A percentile compares a stretch with the other conserved stretches of the same genome.
phyloP scores from a whole-genome alignment of 2,329 filamentous ascomycete genomes.

The Stagonosporopsis rhizophila region DNA sequence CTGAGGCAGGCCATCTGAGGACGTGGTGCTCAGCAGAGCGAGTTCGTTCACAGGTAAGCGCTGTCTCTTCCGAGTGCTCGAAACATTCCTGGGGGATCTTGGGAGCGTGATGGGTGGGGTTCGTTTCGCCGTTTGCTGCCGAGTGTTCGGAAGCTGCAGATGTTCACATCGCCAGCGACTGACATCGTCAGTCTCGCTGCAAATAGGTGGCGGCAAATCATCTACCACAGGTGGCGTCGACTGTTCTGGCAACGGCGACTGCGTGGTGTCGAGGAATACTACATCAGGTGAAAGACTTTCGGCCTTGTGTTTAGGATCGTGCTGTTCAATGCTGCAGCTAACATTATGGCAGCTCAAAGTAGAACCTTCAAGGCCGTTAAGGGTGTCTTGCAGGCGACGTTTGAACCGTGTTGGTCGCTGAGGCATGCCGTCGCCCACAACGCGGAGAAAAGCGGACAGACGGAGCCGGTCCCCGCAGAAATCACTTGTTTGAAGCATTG shows the following conservation, averaged over 20 bases:
- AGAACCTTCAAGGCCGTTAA: background rate
- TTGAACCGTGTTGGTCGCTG: constrained; percentile 33
- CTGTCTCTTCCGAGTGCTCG: constrained; percentile 27
- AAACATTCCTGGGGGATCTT: background rate
- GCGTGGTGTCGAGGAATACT: background rate
- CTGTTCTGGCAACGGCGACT: background rate
- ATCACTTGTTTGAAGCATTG: constrained; percentile 32
- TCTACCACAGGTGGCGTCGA: background rate
- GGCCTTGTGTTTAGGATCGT: background rate
- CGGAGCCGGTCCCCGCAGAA: constrained; percentile 38
- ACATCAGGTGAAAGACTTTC: background rate
- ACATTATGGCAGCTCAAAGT: background rate
- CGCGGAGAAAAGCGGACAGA: constrained; percentile 33
- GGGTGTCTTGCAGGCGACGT: constrained; percentile 6
- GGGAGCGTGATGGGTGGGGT: background rate
- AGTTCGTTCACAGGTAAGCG: constrained; percentile 37
- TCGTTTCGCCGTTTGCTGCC: background rate
- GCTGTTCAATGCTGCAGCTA: background rate
- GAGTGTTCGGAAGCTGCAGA: background rate
- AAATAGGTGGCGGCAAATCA: background rate
- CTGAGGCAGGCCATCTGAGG: constrained; percentile 34
- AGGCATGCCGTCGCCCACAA: constrained; percentile 33
- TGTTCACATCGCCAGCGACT: background rate
- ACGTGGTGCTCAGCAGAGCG: constrained; percentile 36
- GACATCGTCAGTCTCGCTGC: background rate